Conservation (phyloP, 2,329 filamentous ascomycete genomes). For the Dryadomyces quercus-mongolicae region DNA sequence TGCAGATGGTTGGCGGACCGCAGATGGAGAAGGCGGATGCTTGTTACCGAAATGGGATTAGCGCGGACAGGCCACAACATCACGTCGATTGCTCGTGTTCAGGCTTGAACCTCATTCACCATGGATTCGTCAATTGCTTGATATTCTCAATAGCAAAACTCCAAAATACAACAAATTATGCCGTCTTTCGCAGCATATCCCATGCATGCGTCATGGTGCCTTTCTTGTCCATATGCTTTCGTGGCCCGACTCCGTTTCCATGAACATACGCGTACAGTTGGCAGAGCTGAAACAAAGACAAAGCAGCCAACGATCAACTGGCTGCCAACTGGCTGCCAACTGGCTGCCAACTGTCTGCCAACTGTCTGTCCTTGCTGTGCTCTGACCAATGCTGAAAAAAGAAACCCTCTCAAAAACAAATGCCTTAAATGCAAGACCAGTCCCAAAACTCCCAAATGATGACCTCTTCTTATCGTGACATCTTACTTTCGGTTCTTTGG, state of each 20-base stretch:
- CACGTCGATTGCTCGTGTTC: too few relatives aligned
- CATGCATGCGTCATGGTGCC: background rate
- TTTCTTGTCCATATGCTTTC: background rate
- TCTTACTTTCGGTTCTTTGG: conserved; percentile 39
- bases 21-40: background rate
- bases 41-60: background rate
- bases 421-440: background rate
- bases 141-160: background rate
- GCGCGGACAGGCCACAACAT: background rate
- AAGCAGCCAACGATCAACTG: too few relatives aligned
- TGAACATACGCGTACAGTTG: background rate
- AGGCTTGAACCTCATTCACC: too few relatives aligned
- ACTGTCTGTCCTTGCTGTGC: background rate
- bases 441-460: background rate
- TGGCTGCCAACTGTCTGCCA: background rate
- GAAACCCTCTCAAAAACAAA: background rate
- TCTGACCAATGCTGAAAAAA: background rate
- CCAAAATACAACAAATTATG: background rate
- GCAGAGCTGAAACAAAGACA: background rate
- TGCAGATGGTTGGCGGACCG: too few relatives aligned
- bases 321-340: background rate
- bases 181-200: background rate
- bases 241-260: background rate
- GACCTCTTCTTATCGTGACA: background rate
- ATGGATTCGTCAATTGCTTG: background rate